Percentiles rank a stretch among this genome's conserved stretches.
These are phyloP conservation scores for Tremella mesenterica DNA, from an alignment of 768 basidiomycete genomes.

Conservation along the genomic window DNA sequence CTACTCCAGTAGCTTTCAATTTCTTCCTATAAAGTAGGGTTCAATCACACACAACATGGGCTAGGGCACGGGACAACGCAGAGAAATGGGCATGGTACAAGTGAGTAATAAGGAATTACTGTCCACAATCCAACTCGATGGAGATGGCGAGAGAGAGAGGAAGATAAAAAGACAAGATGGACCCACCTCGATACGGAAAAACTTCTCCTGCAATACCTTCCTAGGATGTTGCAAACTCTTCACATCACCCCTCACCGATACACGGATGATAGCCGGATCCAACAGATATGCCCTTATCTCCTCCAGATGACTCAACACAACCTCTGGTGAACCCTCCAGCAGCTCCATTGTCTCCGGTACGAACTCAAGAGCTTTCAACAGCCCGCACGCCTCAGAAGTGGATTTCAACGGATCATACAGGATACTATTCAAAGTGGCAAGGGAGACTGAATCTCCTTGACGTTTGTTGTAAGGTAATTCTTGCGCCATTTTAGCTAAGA, in stretches of 20 bases:
- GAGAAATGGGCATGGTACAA: not conserved
- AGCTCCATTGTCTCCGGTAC: slow-evolving; percentile 63
- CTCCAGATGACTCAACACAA: slow-evolving; percentile 65
- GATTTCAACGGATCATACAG: slow-evolving; percentile 59
- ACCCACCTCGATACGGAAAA: slow-evolving; percentile 57
- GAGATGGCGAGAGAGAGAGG: too few relatives aligned
- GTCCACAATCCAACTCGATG: too few relatives aligned
- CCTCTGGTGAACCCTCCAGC: slow-evolving; percentile 63
- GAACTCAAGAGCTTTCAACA: slow-evolving; percentile 69
- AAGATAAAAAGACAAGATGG: too few relatives aligned
- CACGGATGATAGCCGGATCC: slow-evolving; percentile 69
- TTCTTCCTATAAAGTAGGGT: not conserved
- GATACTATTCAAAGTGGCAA: slow-evolving; percentile 60
- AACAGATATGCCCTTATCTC: slow-evolving; percentile 61
- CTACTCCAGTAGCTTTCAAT: not conserved
- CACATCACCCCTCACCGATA: slow-evolving; percentile 85
- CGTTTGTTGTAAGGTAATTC: slow-evolving; percentile 84
- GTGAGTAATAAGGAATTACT: too few relatives aligned
- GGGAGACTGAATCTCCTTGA: slow-evolving; percentile 70
- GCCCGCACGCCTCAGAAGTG: slow-evolving; percentile 57
- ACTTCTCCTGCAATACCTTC: slow-evolving; percentile 64
- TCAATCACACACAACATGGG: too few relatives aligned
- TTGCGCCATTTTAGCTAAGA: slow-evolving; percentile 79
- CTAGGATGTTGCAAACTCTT: slow-evolving; percentile 61
- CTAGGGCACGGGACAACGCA: not conserved